phyloP scores from a whole-genome alignment of 768 basidiomycete genomes.

The Macrolepiota fuliginosa region DNA sequence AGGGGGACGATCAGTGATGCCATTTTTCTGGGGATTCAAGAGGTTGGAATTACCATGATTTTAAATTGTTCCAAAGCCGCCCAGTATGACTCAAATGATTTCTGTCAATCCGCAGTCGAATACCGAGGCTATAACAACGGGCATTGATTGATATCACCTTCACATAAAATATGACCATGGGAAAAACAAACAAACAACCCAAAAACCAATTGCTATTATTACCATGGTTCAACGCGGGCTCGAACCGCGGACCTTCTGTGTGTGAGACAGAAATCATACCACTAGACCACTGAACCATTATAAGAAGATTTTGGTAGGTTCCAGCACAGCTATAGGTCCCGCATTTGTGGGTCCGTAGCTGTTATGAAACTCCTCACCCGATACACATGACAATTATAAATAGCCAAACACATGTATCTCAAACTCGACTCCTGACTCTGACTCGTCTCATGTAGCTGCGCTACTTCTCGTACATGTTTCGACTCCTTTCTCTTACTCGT shows the following conservation, averaged over 20 bases:
- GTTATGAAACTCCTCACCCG: no score
- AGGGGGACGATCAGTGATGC: not conserved
- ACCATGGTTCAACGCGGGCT: not conserved
- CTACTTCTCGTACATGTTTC: no score
- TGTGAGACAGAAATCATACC: constrained; percentile 6
- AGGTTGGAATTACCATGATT: not conserved
- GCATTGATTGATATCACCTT: not conserved
- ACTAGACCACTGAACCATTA: not conserved
- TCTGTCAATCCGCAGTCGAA: not conserved
- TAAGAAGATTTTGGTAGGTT: not conserved
- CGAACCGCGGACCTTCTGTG: constrained; percentile 2
- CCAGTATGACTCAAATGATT: not conserved
- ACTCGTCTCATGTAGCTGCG: no score
- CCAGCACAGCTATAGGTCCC: not conserved
- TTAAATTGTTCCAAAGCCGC: not conserved
- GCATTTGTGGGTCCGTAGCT: not conserved
- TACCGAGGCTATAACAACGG: not conserved
- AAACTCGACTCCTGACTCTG: no score
- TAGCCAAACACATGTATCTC: no score
- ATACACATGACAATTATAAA: no score
- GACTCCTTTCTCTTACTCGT: no score
- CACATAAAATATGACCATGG: not conserved
- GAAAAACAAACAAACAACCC: not conserved
- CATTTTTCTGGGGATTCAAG: not conserved
- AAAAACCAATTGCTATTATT: no score